Conservation (phyloP, 2,329 filamentous ascomycete genomes). For the Beauveria sp. region DNA sequence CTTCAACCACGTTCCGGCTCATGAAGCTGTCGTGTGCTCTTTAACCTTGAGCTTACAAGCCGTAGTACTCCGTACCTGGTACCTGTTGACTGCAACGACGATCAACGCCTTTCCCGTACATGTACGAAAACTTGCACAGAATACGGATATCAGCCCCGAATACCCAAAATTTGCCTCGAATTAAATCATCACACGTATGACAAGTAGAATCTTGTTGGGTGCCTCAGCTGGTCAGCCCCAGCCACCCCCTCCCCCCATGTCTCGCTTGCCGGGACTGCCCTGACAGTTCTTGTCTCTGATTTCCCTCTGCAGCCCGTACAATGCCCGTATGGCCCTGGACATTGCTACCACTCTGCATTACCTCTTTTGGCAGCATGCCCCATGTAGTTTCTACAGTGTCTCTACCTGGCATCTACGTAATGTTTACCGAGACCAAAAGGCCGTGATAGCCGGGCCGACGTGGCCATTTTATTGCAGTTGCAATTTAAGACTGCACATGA, state of each 20-base stretch:
- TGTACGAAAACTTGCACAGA: background rate
- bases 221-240: background rate
- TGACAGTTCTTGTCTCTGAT: background rate
- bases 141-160: too few relatives aligned
- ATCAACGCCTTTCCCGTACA: background rate
- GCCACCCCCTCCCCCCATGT: background rate
- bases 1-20: too few relatives aligned
- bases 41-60: background rate
- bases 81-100: too few relatives aligned
- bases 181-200: too few relatives aligned
- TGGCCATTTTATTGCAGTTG: too few relatives aligned
- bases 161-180: too few relatives aligned
- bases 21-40: background rate
- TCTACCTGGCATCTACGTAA: constrained; percentile 3
- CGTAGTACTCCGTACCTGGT: background rate
- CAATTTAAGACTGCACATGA: too few relatives aligned
- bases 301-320: background rate
- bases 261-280: background rate
- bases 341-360: constrained; percentile 4
- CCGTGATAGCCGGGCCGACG: too few relatives aligned
- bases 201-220: too few relatives aligned
- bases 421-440: too few relatives aligned
- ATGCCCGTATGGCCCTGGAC: constrained; percentile 1
- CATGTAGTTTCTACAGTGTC: constrained; percentile 5
- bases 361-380: background rate